These are phyloP conservation scores for Coemansia sp. DNA, from an alignment of 192 early-diverging fungal species.

Conservation along the genomic window DNA sequence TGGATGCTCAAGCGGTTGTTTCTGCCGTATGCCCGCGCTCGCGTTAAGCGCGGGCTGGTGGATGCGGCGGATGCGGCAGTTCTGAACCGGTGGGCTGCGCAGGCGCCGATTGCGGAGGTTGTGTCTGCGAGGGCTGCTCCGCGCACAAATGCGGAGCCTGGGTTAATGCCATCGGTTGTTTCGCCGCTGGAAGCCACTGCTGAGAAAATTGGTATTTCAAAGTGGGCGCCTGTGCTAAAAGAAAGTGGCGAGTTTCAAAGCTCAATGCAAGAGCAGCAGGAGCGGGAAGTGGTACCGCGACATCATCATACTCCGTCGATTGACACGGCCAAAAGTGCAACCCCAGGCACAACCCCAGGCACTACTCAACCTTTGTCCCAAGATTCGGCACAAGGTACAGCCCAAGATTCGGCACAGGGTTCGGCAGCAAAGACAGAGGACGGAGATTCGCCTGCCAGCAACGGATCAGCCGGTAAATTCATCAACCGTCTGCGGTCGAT, in stretches of 20 bases:
- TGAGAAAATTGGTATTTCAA: neutral
- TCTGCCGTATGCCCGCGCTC: slow-evolving; percentile 61
- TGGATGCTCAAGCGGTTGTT: slow-evolving; percentile 56
- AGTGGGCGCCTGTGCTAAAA: neutral
- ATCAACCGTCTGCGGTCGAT: slow-evolving; percentile 45
- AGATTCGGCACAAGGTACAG: neutral
- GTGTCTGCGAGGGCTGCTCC: slow-evolving; percentile 23
- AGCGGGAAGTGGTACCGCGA: neutral
- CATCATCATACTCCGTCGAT: slow-evolving; percentile 44
- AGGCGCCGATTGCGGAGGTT: slow-evolving; percentile 44
- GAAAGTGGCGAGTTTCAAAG: neutral
- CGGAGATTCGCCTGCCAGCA: slow-evolving; percentile 32
- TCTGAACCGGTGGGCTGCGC: slow-evolving; percentile 56
- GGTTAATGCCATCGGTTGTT: neutral
- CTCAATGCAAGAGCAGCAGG: neutral
- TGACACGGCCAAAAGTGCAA: slow-evolving; percentile 19
- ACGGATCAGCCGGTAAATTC: slow-evolving; percentile 41
- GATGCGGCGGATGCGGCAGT: slow-evolving; percentile 52
- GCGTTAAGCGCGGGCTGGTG: slow-evolving; percentile 78
- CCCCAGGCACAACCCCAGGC: neutral
- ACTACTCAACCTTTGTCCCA: neutral
- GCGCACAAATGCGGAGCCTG: neutral
- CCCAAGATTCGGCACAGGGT: too few relatives aligned
- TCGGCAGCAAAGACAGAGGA: slow-evolving; percentile 26
- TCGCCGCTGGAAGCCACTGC: slow-evolving; percentile 1